Base-by-base conservation (phyloP, 2,329 filamentous ascomycete genomes). In the Fusarium sp. region DNA sequence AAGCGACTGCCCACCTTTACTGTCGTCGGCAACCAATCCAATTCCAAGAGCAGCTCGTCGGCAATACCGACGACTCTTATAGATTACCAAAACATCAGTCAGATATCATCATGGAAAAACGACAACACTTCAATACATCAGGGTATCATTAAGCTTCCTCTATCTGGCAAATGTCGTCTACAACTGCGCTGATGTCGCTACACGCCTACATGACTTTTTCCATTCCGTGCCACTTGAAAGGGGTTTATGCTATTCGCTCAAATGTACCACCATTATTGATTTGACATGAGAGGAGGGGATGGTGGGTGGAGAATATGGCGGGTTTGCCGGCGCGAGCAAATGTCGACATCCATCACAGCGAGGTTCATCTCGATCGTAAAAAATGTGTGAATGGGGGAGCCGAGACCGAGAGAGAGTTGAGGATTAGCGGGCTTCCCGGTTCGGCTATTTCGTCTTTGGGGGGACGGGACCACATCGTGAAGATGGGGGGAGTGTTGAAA, bases 61-160 rank as follows among this genome's bases (percentile, higher is more conserved):
- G 47, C 18, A 31, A 54, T 54, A 54, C 47, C 47, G 56, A 24
- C 31, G 10, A 13, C 24, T 58, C 56, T 38, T 58, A 37, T 58
- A 58, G 20, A 56, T 29, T 14, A 58, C 22, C 2, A 3, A 5
- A 14, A 58, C 4, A 10, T 42, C 22, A 27, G 6, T 18, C 45
- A 31, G 16, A 31, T 29, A 52, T 69, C 59, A 71, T 65, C 16
- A 4, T n/a, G 4, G n/a, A 18, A 22, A 24, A 40, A 42, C 34
- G 5, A 37, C 63, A 60, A 42, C 29, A 35, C 24, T 72, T 76
- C 70, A 79, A 77, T 75, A 79, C 76, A 80, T 77, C 77, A 77
- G 82, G 83, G 83, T 84, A 84, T 84, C 81, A 83, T 83, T 83
- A 79, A 76, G 74, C 77, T 80, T 80, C 76, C 75, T 77, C 78